Evolutionary conservation across 2,329 filamentous ascomycete genomes (phyloP).

Genomic region (Fusarium sp.): DNA sequence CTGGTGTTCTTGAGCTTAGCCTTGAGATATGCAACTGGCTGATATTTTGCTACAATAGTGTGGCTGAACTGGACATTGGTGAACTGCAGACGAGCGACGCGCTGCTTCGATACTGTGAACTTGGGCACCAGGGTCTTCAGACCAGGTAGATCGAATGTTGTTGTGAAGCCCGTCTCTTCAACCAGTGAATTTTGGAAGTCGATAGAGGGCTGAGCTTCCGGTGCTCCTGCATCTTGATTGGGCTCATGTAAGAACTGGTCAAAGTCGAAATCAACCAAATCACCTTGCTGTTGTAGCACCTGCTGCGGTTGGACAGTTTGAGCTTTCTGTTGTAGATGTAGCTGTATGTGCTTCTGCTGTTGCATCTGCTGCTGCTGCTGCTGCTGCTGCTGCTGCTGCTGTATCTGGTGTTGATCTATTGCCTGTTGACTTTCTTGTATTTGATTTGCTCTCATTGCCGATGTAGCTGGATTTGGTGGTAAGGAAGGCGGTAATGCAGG

Average conservation of each 20-base stretch:
- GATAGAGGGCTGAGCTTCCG: conserved; percentile 47
- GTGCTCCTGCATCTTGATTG: conserved; percentile 53
- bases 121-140: conserved; percentile 67
- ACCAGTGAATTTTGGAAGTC: conserved; percentile 62
- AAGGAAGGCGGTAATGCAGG: background rate
- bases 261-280: conserved; percentile 2
- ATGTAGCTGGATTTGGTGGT: background rate
- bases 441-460: too few species aligned
- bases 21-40: conserved; percentile 69
- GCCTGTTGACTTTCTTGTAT: background rate
- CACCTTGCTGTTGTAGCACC: conserved; percentile 2
- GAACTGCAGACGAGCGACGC: conserved; percentile 67
- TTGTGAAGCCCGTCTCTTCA: conserved; percentile 70
- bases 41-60: conserved; percentile 71
- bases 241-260: conserved; percentile 41
- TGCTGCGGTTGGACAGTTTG: conserved; percentile 14
- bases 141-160: conserved; percentile 70
- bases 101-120: conserved; percentile 66
- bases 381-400: background rate
- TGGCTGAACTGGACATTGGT: conserved; percentile 65
- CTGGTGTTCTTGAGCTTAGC: conserved; percentile 67
- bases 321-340: background rate
- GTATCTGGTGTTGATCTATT: background rate
- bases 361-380: conserved; percentile 8
- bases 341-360: background rate